Evolutionary conservation across 768 basidiomycete species (phyloP), one percentile per base, ranked within the genome.

Genomic region (Leccinum sublutescens): DNA sequence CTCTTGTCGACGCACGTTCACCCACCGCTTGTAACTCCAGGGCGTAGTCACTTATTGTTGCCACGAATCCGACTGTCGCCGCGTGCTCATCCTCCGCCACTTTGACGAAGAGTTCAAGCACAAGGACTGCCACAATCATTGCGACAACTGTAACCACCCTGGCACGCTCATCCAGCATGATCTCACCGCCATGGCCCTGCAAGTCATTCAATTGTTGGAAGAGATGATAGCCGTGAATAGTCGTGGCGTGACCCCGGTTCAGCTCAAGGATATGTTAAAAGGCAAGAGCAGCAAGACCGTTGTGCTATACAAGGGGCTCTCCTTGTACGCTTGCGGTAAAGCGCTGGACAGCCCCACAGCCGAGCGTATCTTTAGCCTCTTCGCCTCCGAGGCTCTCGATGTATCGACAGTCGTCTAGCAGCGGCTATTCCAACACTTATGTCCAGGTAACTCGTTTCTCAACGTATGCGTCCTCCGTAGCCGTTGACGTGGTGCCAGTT

Each of bases 11-110:
- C 56, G 60, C 61, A 23, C 34, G 33, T 34, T 52, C 10, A 11
- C 10, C 36, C 21, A 23, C 12, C 25, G 5, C 27, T 51, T 52
- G 6, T 9, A 85, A 11, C 79, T 89, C 33, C 76, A 79, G 2
- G 82, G 82, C 15, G 92, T 99, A 53, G 79, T 87, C 19, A 77
- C 83, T 58, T 99, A 87, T 74, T 95, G 92, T 72, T 69, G 75
- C 58, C 93, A 97, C 72, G 80, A 84, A 53, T 83, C 87, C 27
- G 89, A 91, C 64, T 99, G 97, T 67, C 87, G 97, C 15, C 88
- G 97, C 3, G 80, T 83, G 5, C 91, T 93, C 64, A 78, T 98
- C n/a, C 82, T 99, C 17, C 80, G 82, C n/a, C 91, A 92, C 73
- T 98, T 97, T 65, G 86, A 85, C 61, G 92, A 99, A 71, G 76